These are phyloP conservation scores for Yamadazyma spencermartinsiae DNA, from an alignment of 1,139 yeast species.

Conservation along the genomic window DNA sequence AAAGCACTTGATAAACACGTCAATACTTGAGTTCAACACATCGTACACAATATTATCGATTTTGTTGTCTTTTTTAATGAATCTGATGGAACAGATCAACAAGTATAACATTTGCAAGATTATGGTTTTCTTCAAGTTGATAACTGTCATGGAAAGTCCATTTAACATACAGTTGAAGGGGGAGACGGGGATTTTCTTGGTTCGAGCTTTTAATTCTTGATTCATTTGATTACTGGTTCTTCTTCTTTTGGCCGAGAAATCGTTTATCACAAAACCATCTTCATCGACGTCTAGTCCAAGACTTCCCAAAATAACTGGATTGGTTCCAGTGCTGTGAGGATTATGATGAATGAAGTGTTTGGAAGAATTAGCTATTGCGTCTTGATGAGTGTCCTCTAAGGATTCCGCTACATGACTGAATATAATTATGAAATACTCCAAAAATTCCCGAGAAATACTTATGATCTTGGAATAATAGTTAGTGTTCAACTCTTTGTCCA, in stretches of 20 bases:
- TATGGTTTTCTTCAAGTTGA: conserved; percentile 46
- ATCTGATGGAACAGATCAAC: conserved; percentile 41
- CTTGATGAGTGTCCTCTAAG: conserved; percentile 8
- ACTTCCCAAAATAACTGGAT: conserved; percentile 31
- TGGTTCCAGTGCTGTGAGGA: conserved; percentile 22
- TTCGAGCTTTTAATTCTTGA: conserved; percentile 13
- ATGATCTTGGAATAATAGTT: conserved; percentile 38
- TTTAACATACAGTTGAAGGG: conserved; percentile 47
- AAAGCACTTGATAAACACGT: conserved; percentile 39
- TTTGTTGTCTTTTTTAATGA: conserved; percentile 23
- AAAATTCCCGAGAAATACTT: conserved; percentile 40
- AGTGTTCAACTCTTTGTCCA: conserved; percentile 44
- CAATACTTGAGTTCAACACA: conserved; percentile 32
- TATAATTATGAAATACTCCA: conserved; percentile 39
- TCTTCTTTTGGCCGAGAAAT: conserved; percentile 44
- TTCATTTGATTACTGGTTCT: conserved; percentile 16
- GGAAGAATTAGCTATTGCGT: conserved; percentile 5
- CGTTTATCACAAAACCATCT: conserved; percentile 50
- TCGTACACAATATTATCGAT: conserved; percentile 21
- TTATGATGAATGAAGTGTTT: conserved; percentile 19
- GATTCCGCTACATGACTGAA: conserved; percentile 33
- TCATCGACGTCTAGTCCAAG: conserved; percentile 42
- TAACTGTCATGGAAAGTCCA: conserved; percentile 47
- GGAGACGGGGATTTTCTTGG: conserved; percentile 36
- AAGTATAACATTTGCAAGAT: conserved; percentile 47